Percentiles rank a stretch among this genome's conserved stretches.
These are phyloP conservation scores for Zelopaecilomyces penicillatus DNA, from an alignment of 2,329 filamentous ascomycete genomes.

Conservation along the genomic window DNA sequence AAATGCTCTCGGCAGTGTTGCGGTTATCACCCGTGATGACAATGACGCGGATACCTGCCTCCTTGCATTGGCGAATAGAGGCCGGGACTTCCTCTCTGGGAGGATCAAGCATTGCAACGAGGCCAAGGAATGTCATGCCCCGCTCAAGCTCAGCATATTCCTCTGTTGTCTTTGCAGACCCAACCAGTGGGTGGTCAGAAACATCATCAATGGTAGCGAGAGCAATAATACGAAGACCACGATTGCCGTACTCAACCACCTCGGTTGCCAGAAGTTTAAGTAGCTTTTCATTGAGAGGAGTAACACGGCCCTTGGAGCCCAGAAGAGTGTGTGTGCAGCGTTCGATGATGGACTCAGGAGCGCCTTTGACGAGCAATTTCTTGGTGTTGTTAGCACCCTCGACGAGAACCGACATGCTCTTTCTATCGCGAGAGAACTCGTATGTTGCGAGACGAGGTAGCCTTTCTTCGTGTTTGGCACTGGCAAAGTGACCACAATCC, in stretches of 20 bases:
- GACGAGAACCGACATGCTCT: slow-evolving; percentile 97
- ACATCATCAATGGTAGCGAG: slow-evolving; percentile 78
- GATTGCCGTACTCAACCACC: slow-evolving; percentile 82
- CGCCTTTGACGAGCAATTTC: slow-evolving; percentile 90
- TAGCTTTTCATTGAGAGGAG: slow-evolving; percentile 62
- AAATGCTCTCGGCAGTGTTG: slow-evolving; percentile 96
- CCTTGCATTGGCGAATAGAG: slow-evolving; percentile 82
- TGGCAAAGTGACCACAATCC: slow-evolving; percentile 71
- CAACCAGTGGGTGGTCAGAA: slow-evolving; percentile 58
- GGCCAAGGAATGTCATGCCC: slow-evolving; percentile 85
- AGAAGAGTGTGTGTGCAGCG: slow-evolving; percentile 77
- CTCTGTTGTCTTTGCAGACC: slow-evolving; percentile 68
- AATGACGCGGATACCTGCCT: slow-evolving; percentile 90
- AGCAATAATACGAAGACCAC: slow-evolving; percentile 88
- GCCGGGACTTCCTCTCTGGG: slow-evolving; percentile 82
- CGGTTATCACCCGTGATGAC: slow-evolving; percentile 98
- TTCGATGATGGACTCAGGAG: slow-evolving; percentile 88
- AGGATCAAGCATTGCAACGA: slow-evolving; percentile 94
- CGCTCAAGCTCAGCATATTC: slow-evolving; percentile 87
- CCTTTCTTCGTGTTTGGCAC: slow-evolving; percentile 72
- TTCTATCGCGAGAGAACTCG: slow-evolving; percentile 94
- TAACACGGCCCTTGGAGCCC: slow-evolving; percentile 69
- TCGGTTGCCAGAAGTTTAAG: slow-evolving; percentile 65
- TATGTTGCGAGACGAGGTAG: slow-evolving; percentile 75
- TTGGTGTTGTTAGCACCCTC: slow-evolving; percentile 54